These are phyloP conservation scores for Pseudocercospora musae DNA, from an alignment of 2,329 filamentous ascomycete genomes.

Conservation along the genomic window DNA sequence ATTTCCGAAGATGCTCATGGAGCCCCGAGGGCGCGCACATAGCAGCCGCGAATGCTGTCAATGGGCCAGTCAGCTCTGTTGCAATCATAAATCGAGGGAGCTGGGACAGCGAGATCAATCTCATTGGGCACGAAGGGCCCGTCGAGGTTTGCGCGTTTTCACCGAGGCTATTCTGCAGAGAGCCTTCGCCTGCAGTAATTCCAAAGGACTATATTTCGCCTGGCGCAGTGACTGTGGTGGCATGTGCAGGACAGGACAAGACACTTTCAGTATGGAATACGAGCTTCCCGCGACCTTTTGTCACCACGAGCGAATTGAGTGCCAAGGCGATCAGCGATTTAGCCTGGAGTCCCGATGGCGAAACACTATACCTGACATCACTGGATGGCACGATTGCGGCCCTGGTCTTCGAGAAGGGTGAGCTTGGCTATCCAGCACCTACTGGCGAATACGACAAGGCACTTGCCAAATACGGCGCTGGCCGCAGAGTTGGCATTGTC, in stretches of 20 bases:
- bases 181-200: constrained; percentile 56
- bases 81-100: constrained; percentile 88
- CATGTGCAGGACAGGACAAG: constrained; percentile 95
- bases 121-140: constrained; percentile 95
- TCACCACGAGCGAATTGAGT: constrained; percentile 84
- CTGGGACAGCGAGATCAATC: constrained; percentile 95
- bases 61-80: constrained; percentile 94
- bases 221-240: constrained; percentile 82
- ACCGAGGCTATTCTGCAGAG: constrained; percentile 76
- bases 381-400: constrained; percentile 85
- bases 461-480: constrained; percentile 86
- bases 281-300: constrained; percentile 83
- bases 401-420: constrained; percentile 76
- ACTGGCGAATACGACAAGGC: constrained; percentile 89
- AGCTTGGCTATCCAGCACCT: constrained; percentile 83
- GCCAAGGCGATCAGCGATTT: constrained; percentile 92
- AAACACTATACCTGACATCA: constrained; percentile 79
- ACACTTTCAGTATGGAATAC: constrained; percentile 97
- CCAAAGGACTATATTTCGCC: constrained; percentile 41
- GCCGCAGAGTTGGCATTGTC: constrained; percentile 82
- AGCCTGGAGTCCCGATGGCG: constrained; percentile 89
- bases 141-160: constrained; percentile 98
- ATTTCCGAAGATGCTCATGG: constrained; percentile 96
- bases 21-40: constrained; percentile 97
- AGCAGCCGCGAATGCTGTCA: constrained; percentile 92